These are phyloP conservation scores for Candida methanosorbosa DNA, from an alignment of 805 yeast species.

Conservation along the genomic window DNA sequence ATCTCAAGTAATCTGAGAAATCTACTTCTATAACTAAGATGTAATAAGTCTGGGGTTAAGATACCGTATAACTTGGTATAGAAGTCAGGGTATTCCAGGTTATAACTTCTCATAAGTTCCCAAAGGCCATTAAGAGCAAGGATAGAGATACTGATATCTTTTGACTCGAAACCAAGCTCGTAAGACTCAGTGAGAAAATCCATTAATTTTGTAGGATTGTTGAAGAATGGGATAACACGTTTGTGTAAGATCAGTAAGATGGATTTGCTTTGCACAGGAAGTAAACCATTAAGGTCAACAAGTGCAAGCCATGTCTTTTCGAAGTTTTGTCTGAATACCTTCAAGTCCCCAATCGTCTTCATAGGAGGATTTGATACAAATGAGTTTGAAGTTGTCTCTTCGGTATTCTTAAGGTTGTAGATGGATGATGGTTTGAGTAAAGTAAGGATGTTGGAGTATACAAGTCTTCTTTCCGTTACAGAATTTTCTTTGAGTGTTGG, in stretches of 20 bases:
- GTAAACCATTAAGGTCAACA: slow-evolving; percentile 37
- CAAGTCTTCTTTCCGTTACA: slow-evolving; percentile 7
- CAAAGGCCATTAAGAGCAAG: slow-evolving; percentile 83
- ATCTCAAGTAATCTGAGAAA: slow-evolving; percentile 82
- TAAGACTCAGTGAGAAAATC: slow-evolving; percentile 90
- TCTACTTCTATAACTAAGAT: slow-evolving; percentile 73
- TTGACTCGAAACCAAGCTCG: slow-evolving; percentile 29
- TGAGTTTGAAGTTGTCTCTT: slow-evolving; percentile 19
- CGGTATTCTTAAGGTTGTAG: slow-evolving; percentile 26
- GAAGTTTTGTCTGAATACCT: slow-evolving; percentile 50
- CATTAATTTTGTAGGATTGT: slow-evolving; percentile 77
- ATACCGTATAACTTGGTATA: slow-evolving; percentile 74
- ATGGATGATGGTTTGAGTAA: slow-evolving; percentile 22
- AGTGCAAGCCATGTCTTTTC: slow-evolving; percentile 61
- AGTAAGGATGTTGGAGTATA: slow-evolving; percentile 33
- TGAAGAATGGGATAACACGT: slow-evolving; percentile 72
- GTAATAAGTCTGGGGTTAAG: slow-evolving; percentile 66
- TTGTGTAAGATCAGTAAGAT: slow-evolving; percentile 69
- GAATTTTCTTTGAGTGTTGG: slow-evolving; percentile 14
- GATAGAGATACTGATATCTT: slow-evolving; percentile 32
- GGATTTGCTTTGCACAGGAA: slow-evolving; percentile 52
- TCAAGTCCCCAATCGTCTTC: slow-evolving; percentile 22
- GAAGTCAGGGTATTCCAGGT: slow-evolving; percentile 89
- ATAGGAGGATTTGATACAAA: slow-evolving; percentile 38
- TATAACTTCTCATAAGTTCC: slow-evolving; percentile 70